Conservation (phyloP, 345 rosid genomes). For the Jatropha curcas region DNA sequence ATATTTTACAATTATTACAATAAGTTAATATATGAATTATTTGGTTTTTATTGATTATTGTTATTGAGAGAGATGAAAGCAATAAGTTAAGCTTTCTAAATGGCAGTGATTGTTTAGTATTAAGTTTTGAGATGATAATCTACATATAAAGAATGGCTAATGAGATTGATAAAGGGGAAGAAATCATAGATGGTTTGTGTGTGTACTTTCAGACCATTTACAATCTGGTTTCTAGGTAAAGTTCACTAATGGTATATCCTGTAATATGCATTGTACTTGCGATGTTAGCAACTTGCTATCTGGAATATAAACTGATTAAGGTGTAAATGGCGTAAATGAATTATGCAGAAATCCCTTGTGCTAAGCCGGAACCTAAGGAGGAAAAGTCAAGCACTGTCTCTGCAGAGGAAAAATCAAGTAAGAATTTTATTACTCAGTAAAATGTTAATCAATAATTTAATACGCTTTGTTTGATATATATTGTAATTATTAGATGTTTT, state of each 20-base stretch:
- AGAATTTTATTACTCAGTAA: conserved; percentile 16
- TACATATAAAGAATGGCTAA: not conserved
- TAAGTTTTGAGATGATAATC: no score
- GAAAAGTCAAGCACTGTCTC: conserved; percentile 53
- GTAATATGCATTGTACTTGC: not conserved
- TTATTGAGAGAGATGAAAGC: not conserved
- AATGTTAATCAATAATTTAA: not conserved
- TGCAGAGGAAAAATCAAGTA: conserved; percentile 46
- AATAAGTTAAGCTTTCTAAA: no score
- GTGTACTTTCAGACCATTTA: not conserved
- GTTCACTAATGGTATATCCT: not conserved
- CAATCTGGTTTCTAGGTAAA: not conserved
- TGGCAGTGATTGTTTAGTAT: no score
- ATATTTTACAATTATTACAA: no score
- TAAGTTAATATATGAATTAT: no score
- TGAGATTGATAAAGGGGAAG: not conserved
- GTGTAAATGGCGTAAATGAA: conserved; percentile 1
- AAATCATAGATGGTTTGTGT: no score
- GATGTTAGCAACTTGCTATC: not conserved
- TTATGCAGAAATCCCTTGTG: conserved; percentile 80
- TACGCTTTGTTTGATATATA: not conserved
- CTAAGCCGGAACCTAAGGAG: conserved; percentile 42
- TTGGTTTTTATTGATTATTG: not conserved
- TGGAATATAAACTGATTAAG: conserved; percentile 18
- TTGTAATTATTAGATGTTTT: not conserved